Percentiles rank a stretch among this genome's conserved stretches.
Evolutionary conservation across 768 basidiomycete species (phyloP).

Genomic region (Exsudoporus frostii): DNA sequence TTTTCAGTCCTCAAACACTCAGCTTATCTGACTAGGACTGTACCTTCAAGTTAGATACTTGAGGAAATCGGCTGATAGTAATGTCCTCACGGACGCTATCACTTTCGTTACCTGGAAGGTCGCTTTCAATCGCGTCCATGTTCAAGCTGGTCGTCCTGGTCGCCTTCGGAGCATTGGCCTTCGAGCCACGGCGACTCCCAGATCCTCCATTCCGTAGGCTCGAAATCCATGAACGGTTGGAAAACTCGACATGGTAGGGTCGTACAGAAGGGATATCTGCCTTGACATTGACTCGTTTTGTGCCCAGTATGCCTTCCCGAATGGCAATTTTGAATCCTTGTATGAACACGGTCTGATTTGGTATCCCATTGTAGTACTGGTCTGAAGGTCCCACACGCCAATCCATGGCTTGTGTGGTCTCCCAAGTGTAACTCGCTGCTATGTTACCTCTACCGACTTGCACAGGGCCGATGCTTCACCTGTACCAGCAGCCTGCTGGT

Average conservation of each 20-base stretch:
- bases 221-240: background rate
- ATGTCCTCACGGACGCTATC: background rate
- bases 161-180: background rate
- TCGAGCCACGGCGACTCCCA: background rate
- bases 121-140: background rate
- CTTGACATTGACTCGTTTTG: slow-evolving; percentile 1
- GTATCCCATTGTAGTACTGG: background rate
- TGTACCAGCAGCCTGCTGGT: background rate
- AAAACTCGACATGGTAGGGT: background rate
- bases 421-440: slow-evolving; percentile 11
- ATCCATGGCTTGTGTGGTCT: slow-evolving; percentile 8
- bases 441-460: slow-evolving; percentile 12
- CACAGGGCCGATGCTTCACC: background rate
- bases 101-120: background rate
- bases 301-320: slow-evolving; percentile 1
- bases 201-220: background rate
- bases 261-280: background rate
- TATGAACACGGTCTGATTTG: slow-evolving; percentile 24
- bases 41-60: background rate
- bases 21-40: background rate
- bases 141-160: background rate
- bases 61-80: slow-evolving; percentile 1
- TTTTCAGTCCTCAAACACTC: background rate
- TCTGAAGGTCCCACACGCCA: slow-evolving; percentile 5
- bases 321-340: slow-evolving; percentile 18